Base-by-base conservation (phyloP, 176 grass and related monocot genomes). In the Aechmea fasciata region DNA sequence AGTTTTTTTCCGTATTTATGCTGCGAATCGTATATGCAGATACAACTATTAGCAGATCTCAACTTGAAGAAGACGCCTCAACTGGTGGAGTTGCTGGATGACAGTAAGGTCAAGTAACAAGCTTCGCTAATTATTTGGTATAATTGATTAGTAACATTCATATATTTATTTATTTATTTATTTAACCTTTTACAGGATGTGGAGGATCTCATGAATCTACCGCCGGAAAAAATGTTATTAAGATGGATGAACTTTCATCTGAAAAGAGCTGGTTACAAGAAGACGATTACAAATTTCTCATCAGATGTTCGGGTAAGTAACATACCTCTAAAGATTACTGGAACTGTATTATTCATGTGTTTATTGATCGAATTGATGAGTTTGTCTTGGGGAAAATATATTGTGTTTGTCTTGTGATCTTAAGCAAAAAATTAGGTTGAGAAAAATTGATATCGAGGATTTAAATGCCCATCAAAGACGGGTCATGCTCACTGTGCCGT, bases 241-340 rank as follows among this genome's bases (percentile, higher is more conserved):
- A 79, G 79, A 68, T 96, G 93, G 93, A 96, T 96, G 93, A 96
- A 96, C 75, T 84, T 89, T 85, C 93, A 96, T 85, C 74, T 96
- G 47, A 92, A 87, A 68, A 96, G 88, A 75, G 89, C 86, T 78
- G 93, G 93, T 28, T 96, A 92, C 89, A 79, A 96, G 86, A 96
- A 96, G 87, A 92, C 89, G 53, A 84, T 96, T 55, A 90, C 83
- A 75, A 96, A 96, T 80, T 96, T 96, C 79, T 96, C 93, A 76
- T 83, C 93, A 76, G 93, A 96, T 85, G 83, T 96, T 63, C 92
- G 90, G 88, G 93, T 96, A 49, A 48, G 29, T 65, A 71, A 70
- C 24, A 59, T 41, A 41, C 33, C 33, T 41, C 6, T 41, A 41
- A 7, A 41, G 33, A 41, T 41, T 41, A 41, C 4, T 41, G 3